phyloP scores from a whole-genome alignment of 352 stramenopile genomes.

The Ophiocytium majus region DNA sequence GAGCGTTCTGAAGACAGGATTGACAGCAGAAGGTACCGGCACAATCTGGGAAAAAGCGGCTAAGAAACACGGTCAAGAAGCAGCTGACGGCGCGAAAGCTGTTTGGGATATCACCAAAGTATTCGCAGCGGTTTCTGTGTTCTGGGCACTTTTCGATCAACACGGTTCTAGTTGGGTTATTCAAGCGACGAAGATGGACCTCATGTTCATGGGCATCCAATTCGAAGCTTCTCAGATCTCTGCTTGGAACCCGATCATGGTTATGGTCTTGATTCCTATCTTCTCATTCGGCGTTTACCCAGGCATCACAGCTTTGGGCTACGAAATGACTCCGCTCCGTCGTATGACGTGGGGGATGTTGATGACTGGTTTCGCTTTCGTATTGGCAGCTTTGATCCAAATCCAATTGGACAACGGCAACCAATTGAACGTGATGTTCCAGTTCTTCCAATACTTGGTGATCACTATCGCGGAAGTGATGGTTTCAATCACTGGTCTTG shows the following conservation, averaged over 20 bases:
- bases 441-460: not conserved
- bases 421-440: not conserved
- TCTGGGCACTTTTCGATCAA: constrained; percentile 12
- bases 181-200: not conserved
- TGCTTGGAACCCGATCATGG: constrained; percentile 16
- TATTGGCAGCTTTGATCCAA: not conserved
- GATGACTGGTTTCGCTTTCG: not conserved
- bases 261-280: not conserved
- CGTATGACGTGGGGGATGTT: constrained; percentile 14
- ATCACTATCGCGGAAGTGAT: constrained; percentile 13
- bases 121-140: constrained; percentile 4
- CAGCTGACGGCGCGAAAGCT: not conserved
- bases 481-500: constrained; percentile 11
- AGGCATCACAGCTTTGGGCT: not conserved
- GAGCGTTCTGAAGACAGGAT: not conserved
- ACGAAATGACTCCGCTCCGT: not conserved
- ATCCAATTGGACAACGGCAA: not conserved
- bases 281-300: not conserved
- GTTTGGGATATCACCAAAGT: not conserved
- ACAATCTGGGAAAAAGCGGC: not conserved
- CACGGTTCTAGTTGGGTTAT: constrained; percentile 7
- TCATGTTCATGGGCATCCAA: constrained; percentile 16
- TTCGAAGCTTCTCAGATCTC: constrained; percentile 18
- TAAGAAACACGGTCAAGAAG: not conserved
- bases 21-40: too few relatives aligned